Base-by-base conservation (phyloP, 208 protist species). In the Trypanosoma caninum region DNA sequence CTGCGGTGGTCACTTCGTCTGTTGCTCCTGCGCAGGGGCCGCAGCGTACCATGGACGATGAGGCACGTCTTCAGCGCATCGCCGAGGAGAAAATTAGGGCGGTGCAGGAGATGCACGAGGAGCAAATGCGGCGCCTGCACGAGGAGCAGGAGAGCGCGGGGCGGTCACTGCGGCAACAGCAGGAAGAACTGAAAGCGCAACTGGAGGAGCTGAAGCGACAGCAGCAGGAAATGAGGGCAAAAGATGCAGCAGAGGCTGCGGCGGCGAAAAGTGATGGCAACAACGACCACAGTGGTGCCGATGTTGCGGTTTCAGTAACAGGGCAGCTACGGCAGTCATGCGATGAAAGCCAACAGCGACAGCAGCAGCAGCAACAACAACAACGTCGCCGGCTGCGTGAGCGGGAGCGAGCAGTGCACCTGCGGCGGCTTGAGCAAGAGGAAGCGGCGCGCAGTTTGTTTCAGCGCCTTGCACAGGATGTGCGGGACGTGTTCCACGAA, bases 401-500 rank as follows among this genome's bases (percentile, higher is more conserved):
- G 52, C 69, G 82, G 22, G 89, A 95, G 51, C 74, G 84, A 11
- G 82, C 81, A 1, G 41, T 87, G 51, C 59, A 75, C 0, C 69
- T 89, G 52, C 74, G 79, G 33, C 81, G 82, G 9, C 56, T 81
- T 7, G 73, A 96, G 35, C 84, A 96, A 59, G 89, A 94, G 62
- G 84, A 87, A 46, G 84, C 82, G 2, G 83, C 87, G 3, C 80
- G 78, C 58, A 59, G 72, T 11, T 71, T 96, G 10, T 94, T 96
- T 59, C 85, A 92, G 40, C 77, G 87, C 14, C 78, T 96, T 14
- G 87, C 91, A 8, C 78, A 94, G 53, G 91, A 96, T 59, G 86
- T 96, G 18, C 74, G 88, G 4, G 85, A 93, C 20, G 86, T 96
- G 7, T 96, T 96, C 61, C 85, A 93, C 55, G 91, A 96, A 65